Conservation (phyloP, 352 stramenopile species). For the Elongisporangium undulatum region DNA sequence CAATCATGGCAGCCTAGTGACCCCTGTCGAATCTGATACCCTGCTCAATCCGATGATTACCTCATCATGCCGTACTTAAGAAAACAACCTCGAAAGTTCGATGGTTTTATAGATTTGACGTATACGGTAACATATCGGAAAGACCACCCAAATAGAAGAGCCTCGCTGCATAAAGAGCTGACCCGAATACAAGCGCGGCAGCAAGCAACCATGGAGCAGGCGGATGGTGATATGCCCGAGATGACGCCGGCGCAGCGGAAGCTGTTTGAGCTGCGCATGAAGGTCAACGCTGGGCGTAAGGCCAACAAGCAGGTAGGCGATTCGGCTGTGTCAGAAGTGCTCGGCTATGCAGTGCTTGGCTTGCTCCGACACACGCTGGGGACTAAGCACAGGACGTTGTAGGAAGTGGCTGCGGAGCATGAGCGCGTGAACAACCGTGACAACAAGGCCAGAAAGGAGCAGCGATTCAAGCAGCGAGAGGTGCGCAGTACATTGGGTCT, state of each 20-base stretch:
- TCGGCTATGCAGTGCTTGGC: neutral
- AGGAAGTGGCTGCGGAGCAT: conserved; percentile 72
- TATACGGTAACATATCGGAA: no score
- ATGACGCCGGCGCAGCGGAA: conserved; percentile 79
- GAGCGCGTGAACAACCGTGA: conserved; percentile 62
- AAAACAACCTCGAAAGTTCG: no score
- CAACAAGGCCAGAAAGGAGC: conserved; percentile 59
- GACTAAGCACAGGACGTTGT: neutral
- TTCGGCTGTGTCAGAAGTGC: no score
- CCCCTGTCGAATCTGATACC: no score
- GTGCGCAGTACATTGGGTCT: conserved; percentile 11
- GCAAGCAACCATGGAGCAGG: conserved; percentile 14
- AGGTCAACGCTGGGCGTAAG: conserved; percentile 76
- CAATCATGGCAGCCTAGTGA: neutral
- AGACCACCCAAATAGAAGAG: no score
- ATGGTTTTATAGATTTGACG: no score
- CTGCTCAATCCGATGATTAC: no score
- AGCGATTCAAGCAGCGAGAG: conserved; percentile 48
- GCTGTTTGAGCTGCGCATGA: conserved; percentile 85
- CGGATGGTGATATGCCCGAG: conserved; percentile 31
- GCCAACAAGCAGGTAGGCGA: conserved; percentile 69
- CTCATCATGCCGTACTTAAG: no score
- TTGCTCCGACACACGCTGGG: no score
- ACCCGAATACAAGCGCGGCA: neutral
- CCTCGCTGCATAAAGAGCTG: no score